Percentiles rank a stretch among this genome's conserved stretches.
phyloP scores from a whole-genome alignment of 1,284 basidiomycete genomes.

The Moniliella sp. region DNA sequence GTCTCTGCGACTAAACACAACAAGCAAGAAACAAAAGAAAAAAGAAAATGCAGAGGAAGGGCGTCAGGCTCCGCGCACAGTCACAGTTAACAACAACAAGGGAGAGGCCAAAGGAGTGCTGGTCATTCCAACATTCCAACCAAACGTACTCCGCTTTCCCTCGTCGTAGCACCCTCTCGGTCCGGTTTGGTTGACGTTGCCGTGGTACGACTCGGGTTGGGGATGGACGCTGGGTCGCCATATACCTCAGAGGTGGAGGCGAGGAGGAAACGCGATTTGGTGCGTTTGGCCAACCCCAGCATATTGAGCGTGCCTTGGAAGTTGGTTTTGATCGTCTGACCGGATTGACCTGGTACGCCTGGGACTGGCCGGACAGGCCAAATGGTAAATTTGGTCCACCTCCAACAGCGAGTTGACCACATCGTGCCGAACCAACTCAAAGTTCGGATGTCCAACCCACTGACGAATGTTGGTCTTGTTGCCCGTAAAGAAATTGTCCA shows the following conservation, averaged over 20 bases:
- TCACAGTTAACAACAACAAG: no score
- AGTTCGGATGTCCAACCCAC: constrained; percentile 76
- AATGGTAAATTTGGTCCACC: constrained; percentile 23
- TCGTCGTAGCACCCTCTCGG: constrained; percentile 95
- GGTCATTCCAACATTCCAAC: no score
- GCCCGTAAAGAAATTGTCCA: constrained; percentile 96
- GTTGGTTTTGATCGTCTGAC: constrained; percentile 59
- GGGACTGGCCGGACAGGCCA: constrained; percentile 21
- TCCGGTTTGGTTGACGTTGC: constrained; percentile 89
- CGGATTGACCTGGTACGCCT: constrained; percentile 20
- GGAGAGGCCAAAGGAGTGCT: no score
- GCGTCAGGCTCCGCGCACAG: no score
- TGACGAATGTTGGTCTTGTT: constrained; percentile 61
- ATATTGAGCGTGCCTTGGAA: constrained; percentile 74
- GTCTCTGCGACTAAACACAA: constrained; percentile 14
- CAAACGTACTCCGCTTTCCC: constrained; percentile 36
- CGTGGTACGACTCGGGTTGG: constrained; percentile 46
- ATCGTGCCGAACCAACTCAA: constrained; percentile 88
- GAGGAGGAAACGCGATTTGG: constrained; percentile 85
- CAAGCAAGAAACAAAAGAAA: no score
- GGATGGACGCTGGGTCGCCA: constrained; percentile 87
- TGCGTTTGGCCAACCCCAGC: constrained; percentile 91
- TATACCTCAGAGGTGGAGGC: constrained; percentile 91
- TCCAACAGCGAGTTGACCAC: constrained; percentile 38
- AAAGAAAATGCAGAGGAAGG: no score